phyloP scores from a whole-genome alignment of 768 basidiomycete species.

The Dacryopinax spathularia region DNA sequence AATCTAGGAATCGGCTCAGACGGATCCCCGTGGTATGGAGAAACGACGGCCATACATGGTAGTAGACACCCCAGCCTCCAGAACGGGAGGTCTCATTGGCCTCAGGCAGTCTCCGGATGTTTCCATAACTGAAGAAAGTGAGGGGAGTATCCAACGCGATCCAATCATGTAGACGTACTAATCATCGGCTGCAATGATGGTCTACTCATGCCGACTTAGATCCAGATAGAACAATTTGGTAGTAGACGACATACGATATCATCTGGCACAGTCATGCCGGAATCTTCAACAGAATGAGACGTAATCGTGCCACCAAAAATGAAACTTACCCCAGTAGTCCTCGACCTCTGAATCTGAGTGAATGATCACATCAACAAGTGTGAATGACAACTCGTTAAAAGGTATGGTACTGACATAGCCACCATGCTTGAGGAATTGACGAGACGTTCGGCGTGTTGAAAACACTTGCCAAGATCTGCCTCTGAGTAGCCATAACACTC shows the following conservation, averaged over 20 bases:
- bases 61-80: slow-evolving; percentile 59
- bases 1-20: not conserved
- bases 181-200: slow-evolving; percentile 56
- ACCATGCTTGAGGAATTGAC: slow-evolving; percentile 51
- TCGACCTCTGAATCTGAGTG: slow-evolving; percentile 42
- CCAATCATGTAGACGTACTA: too few relatives aligned
- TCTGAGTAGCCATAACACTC: slow-evolving; percentile 46
- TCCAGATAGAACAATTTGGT: not conserved
- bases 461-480: slow-evolving; percentile 39
- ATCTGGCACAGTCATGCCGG: slow-evolving; percentile 46
- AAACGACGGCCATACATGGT: too few relatives aligned
- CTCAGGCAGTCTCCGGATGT: slow-evolving; percentile 47
- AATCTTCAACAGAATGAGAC: not conserved
- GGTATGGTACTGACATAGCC: slow-evolving; percentile 30
- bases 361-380: not conserved
- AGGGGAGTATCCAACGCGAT: too few relatives aligned
- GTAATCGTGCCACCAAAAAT: not conserved
- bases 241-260: slow-evolving; percentile 27
- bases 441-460: slow-evolving; percentile 28
- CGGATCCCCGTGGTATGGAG: not conserved
- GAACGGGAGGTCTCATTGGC: slow-evolving; percentile 41
- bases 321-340: slow-evolving; percentile 45
- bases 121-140: slow-evolving; percentile 66
- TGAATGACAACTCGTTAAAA: not conserved
- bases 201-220: slow-evolving; percentile 12